phyloP scores from a whole-genome alignment of 106 monocot species.

The Narthecium ossifragum region DNA sequence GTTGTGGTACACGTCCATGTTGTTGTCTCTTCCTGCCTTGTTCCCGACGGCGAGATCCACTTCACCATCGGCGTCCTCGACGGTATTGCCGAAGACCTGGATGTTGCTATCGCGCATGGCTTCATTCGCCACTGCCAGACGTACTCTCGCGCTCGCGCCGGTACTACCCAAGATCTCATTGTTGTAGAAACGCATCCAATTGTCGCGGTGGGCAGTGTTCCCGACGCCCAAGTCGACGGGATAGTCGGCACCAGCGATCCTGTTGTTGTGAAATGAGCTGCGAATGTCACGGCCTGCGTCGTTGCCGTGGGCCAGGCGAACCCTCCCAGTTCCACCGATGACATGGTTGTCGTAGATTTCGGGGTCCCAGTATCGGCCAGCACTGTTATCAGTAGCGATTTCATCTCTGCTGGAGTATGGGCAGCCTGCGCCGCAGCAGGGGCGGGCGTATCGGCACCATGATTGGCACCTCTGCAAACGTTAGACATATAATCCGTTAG shows the following conservation, averaged over 20 bases:
- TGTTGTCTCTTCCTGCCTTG: not conserved
- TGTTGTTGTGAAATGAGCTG: not conserved
- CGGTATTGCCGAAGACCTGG: not conserved
- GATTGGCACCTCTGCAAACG: not conserved
- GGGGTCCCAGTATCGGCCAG: not conserved
- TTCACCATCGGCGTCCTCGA: not conserved
- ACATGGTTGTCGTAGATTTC: not conserved
- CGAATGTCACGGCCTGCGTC: not conserved
- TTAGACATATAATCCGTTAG: not conserved
- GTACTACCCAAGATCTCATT: not conserved
- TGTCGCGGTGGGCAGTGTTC: conserved; percentile 2
- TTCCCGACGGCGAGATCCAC: not conserved
- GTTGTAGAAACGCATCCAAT: not conserved
- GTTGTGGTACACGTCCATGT: not conserved
- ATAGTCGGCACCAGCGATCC: not conserved
- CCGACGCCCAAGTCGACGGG: conserved; percentile 1
- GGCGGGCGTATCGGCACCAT: not conserved
- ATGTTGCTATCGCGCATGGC: not conserved
- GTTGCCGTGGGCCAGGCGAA: not conserved
- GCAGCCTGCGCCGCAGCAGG: not conserved
- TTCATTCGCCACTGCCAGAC: not conserved
- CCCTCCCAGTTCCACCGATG: not conserved
- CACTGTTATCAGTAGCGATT: not conserved
- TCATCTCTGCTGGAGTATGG: not conserved
- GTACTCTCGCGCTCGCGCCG: not conserved